Conservation (phyloP, 495 filamentous ascomycete genomes). For the Cercophora scortea region DNA sequence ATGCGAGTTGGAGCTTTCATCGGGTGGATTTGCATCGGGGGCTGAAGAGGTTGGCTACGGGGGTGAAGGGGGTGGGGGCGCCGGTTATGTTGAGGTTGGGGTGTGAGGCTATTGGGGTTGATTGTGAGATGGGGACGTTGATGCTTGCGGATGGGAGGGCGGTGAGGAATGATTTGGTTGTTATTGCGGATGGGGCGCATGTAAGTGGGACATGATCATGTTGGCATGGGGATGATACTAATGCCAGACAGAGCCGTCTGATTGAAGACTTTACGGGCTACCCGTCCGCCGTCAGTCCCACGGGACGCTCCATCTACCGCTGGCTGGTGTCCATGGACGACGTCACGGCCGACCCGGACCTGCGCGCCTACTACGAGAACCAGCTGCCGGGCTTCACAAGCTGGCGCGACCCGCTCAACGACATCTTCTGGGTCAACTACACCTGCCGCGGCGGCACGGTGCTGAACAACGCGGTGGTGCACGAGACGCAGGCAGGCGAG, state of each 20-base stretch:
- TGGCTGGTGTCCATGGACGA: slow-evolving; percentile 36
- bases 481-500: slow-evolving; percentile 14
- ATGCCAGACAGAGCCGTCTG: slow-evolving; percentile 21
- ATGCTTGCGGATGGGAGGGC: slow-evolving; percentile 9
- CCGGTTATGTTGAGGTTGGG: slow-evolving; percentile 26
- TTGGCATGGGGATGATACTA: neutral
- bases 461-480: slow-evolving; percentile 23
- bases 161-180: slow-evolving; percentile 14
- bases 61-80: slow-evolving; percentile 10
- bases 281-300: slow-evolving; percentile 6
- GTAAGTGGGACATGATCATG: slow-evolving; percentile 6
- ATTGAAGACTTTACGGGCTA: slow-evolving; percentile 15
- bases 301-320: slow-evolving; percentile 36
- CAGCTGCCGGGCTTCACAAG: slow-evolving; percentile 20
- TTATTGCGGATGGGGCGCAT: slow-evolving; percentile 26
- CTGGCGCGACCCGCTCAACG: slow-evolving; percentile 17
- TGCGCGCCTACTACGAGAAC: slow-evolving; percentile 16
- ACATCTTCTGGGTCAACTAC: slow-evolving; percentile 34
- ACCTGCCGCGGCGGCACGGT: slow-evolving; percentile 30
- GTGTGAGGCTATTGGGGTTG: slow-evolving; percentile 11
- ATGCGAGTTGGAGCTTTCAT: slow-evolving; percentile 32
- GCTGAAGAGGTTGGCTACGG: slow-evolving; percentile 33
- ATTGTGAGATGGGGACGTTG: slow-evolving; percentile 17
- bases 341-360: slow-evolving; percentile 24
- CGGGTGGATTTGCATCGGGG: slow-evolving; percentile 49